These are phyloP conservation scores for Talaromyces rugulosus DNA, from an alignment of 2,329 filamentous ascomycete species.

Conservation along the genomic window DNA sequence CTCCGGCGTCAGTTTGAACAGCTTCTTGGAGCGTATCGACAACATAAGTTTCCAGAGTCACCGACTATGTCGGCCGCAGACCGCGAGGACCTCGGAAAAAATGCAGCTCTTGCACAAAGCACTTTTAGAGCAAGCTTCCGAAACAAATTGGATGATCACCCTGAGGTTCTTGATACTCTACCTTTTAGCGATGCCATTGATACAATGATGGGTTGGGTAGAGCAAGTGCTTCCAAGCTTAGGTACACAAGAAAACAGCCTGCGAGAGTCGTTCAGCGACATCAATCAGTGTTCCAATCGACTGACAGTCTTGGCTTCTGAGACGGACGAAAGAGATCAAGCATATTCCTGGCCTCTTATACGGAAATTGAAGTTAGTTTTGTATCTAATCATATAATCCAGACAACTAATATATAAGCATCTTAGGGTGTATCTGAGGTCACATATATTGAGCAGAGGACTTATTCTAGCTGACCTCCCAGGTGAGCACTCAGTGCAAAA, in stretches of 20 bases:
- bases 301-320: conserved; percentile 7
- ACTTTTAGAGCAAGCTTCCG: conserved; percentile 7
- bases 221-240: neutral
- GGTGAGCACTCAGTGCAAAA: neutral
- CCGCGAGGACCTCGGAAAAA: neutral
- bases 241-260: neutral
- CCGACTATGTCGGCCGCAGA: neutral
- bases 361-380: conserved; percentile 4
- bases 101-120: conserved; percentile 1
- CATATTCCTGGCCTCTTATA: conserved; percentile 4
- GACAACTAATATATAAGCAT: neutral
- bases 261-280: conserved; percentile 4
- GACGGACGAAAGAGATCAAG: conserved; percentile 3
- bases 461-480: conserved; percentile 6
- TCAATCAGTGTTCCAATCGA: conserved; percentile 5
- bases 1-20: conserved; percentile 1
- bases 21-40: conserved; percentile 2
- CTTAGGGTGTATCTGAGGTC: conserved; percentile 6
- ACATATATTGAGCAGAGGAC: conserved; percentile 7
- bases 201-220: conserved; percentile 6
- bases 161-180: neutral
- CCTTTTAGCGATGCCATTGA: conserved; percentile 3
- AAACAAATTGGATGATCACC: neutral
- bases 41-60: neutral
- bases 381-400: neutral